Conservation (phyloP, 345 rosid genomes). For the Camelina neglecta region DNA sequence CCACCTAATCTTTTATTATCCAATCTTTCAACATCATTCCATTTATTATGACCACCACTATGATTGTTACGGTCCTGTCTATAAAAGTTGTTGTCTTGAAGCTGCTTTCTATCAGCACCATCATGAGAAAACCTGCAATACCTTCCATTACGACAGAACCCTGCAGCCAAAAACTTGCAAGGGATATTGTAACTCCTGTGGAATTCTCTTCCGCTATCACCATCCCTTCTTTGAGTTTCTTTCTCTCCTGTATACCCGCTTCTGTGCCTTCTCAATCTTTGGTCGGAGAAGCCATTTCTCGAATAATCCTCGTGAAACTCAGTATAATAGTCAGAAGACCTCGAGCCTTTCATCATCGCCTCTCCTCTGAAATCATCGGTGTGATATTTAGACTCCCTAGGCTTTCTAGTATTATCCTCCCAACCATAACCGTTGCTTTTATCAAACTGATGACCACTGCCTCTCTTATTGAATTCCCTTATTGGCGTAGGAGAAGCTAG, state of each 20-base stretch:
- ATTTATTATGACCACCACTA: slow-evolving; percentile 48
- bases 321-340: slow-evolving; percentile 45
- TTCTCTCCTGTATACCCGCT: slow-evolving; percentile 51
- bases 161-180: slow-evolving; percentile 83
- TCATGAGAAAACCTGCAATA: slow-evolving; percentile 83
- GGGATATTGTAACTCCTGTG: slow-evolving; percentile 58
- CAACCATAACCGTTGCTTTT: slow-evolving; percentile 54
- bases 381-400: slow-evolving; percentile 54
- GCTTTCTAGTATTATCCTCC: slow-evolving; percentile 59
- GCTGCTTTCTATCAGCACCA: slow-evolving; percentile 50
- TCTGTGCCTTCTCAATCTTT: slow-evolving; percentile 42
- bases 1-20: slow-evolving; percentile 46
- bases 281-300: slow-evolving; percentile 44
- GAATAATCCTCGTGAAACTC: slow-evolving; percentile 53
- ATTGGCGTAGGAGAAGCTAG: slow-evolving; percentile 54
- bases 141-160: slow-evolving; percentile 82
- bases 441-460: slow-evolving; percentile 59
- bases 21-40: slow-evolving; percentile 46
- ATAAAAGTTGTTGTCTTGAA: slow-evolving; percentile 48
- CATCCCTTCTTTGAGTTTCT: slow-evolving; percentile 51
- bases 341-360: slow-evolving; percentile 42
- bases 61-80: slow-evolving; percentile 41
- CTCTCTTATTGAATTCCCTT: slow-evolving; percentile 67
- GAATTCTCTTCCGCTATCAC: slow-evolving; percentile 54
- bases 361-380: slow-evolving; percentile 54